A percentile compares a stretch with the other conserved stretches of the same genome.
phyloP scores from a whole-genome alignment of 371 early-diverging fungal species.

The Rhizopus stolonifer region DNA sequence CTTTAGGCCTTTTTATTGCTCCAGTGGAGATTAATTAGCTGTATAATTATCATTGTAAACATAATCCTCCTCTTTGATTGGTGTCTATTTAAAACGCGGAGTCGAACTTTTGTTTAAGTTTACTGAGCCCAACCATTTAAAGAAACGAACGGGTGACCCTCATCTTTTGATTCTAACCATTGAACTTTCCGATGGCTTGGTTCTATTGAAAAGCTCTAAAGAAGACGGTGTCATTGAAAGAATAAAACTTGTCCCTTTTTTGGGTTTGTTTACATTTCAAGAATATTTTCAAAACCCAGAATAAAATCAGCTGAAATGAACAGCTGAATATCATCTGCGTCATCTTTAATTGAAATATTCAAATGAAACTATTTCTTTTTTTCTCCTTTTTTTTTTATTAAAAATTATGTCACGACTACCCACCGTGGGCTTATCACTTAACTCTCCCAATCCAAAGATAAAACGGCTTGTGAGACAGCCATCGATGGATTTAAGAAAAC shows the following conservation, averaged over 20 bases:
- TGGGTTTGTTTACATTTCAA: no score
- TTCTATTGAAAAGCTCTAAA: no score
- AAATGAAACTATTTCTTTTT: conserved; percentile 4
- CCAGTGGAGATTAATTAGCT: background rate
- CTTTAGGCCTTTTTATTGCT: background rate
- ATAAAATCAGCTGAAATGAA: no score
- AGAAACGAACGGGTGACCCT: no score
- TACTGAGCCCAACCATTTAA: no score
- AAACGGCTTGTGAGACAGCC: conserved; percentile 17
- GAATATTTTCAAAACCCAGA: no score
- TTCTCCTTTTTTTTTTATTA: conserved; percentile 1
- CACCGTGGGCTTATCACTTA: conserved; percentile 5
- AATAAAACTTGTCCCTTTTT: no score
- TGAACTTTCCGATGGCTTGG: no score
- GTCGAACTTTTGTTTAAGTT: no score
- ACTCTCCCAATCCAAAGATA: conserved; percentile 1
- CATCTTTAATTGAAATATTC: background rate
- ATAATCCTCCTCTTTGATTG: background rate
- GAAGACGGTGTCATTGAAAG: no score
- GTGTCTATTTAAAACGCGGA: background rate
- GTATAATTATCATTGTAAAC: conserved; percentile 3
- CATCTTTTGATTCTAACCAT: no score
- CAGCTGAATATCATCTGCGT: no score
- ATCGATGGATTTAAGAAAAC: conserved; percentile 22
- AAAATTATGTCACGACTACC: conserved; percentile 27